phyloP scores from a whole-genome alignment of 2,329 filamentous ascomycete genomes.

The Calonectria pteridis region DNA sequence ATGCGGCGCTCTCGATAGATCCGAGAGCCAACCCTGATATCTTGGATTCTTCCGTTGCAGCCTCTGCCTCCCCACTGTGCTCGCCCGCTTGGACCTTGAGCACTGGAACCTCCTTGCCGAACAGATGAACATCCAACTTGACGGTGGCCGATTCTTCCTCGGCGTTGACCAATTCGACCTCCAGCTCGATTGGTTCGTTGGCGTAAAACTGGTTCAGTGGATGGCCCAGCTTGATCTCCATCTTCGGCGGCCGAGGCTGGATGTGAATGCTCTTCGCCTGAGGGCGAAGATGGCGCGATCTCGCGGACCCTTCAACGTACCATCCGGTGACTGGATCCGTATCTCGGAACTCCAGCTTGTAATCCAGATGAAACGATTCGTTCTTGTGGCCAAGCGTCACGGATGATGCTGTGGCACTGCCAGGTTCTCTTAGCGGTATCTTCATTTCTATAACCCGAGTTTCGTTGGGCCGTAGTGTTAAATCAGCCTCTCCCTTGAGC shows the following conservation, averaged over 20 bases:
- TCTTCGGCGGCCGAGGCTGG: constrained; percentile 90
- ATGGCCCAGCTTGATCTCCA: constrained; percentile 78
- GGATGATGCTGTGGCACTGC: constrained; percentile 76
- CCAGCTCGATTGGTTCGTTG: constrained; percentile 79
- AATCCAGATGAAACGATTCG: constrained; percentile 75
- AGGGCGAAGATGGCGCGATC: constrained; percentile 61
- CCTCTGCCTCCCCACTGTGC: constrained; percentile 49
- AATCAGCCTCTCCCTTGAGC: constrained; percentile 69
- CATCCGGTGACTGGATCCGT: constrained; percentile 60
- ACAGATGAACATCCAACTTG: constrained; percentile 76
- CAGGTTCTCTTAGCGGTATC: constrained; percentile 83
- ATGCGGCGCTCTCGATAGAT: constrained; percentile 60
- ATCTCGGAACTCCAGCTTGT: constrained; percentile 67
- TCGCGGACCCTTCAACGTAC: constrained; percentile 60
- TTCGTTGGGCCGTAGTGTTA: constrained; percentile 76
- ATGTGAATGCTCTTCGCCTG: constrained; percentile 74
- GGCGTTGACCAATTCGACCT: constrained; percentile 80
- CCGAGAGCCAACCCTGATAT: constrained; percentile 59
- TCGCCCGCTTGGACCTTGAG: constrained; percentile 58
- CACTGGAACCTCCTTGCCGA: constrained; percentile 67
- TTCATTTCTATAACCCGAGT: constrained; percentile 79
- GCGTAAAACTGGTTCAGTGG: constrained; percentile 83
- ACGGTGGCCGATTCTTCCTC: constrained; percentile 85
- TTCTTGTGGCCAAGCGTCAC: constrained; percentile 74
- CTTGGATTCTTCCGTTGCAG: constrained; percentile 56